phyloP scores from a whole-genome alignment of 2,329 filamentous ascomycete species.

The Cordyceps tenuipes region DNA sequence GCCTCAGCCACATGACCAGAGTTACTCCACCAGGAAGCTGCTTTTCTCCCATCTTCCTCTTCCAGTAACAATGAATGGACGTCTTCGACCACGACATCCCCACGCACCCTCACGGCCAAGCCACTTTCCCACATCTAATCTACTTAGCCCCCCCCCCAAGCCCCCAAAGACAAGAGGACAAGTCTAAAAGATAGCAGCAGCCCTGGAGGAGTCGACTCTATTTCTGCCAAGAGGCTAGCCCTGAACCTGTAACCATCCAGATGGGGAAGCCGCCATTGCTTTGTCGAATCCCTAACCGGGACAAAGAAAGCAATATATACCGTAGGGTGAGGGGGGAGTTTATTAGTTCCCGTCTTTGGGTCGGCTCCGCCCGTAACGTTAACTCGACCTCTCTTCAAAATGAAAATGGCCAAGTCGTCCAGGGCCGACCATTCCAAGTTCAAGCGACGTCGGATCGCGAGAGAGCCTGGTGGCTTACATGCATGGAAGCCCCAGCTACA shows the following conservation, averaged over 20 bases:
- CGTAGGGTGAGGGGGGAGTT: not conserved
- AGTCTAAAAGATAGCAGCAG: not conserved
- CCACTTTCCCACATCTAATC: not conserved
- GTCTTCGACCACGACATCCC: not conserved
- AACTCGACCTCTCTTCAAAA: not conserved
- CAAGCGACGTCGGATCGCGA: not conserved
- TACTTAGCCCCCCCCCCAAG: not conserved
- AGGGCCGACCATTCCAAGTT: not conserved
- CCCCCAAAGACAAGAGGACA: not conserved
- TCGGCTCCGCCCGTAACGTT: conserved; percentile 9
- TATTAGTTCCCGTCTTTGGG: not conserved
- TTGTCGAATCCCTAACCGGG: not conserved
- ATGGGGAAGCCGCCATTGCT: not conserved
- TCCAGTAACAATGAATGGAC: not conserved
- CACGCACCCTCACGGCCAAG: not conserved
- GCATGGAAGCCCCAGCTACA: too few species aligned
- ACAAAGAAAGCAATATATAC: not conserved
- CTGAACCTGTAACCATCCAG: conserved; percentile 2
- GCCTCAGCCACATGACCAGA: not conserved
- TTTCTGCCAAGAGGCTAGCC: not conserved
- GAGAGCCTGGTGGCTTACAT: not conserved
- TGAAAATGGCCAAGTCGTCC: not conserved
- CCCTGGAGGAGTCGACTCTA: not conserved
- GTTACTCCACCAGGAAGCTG: conserved; percentile 6
- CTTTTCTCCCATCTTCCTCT: not conserved